These are phyloP conservation scores for Botrytis deweyae DNA, from an alignment of 2,329 filamentous ascomycete genomes.

Conservation along the genomic window DNA sequence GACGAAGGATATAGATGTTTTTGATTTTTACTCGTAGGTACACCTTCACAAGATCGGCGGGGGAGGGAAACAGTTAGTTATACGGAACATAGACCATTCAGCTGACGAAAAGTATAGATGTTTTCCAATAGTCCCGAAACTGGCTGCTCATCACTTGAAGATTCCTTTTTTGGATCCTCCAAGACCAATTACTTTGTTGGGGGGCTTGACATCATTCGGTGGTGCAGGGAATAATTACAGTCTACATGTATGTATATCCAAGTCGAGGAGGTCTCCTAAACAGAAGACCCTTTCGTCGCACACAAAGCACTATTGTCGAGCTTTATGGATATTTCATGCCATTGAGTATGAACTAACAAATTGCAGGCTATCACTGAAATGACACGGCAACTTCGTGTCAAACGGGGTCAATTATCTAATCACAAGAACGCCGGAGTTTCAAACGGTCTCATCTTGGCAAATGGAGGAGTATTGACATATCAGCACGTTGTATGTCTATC, in stretches of 20 bases:
- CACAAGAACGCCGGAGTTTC: slow-evolving; percentile 39
- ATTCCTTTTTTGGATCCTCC: slow-evolving; percentile 47
- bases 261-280: not conserved
- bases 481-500: slow-evolving; percentile 63
- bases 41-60: not conserved
- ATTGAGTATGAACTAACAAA: not conserved
- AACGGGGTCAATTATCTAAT: slow-evolving; percentile 39
- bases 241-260: slow-evolving; percentile 55
- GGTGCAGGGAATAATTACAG: slow-evolving; percentile 72
- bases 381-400: slow-evolving; percentile 47
- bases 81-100: not conserved
- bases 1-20: slow-evolving; percentile 55
- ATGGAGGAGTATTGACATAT: slow-evolving; percentile 64
- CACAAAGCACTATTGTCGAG: not conserved
- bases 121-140: slow-evolving; percentile 68
- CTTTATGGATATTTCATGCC: not conserved
- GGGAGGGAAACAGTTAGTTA: accelerated
- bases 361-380: slow-evolving; percentile 53
- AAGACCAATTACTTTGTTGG: slow-evolving; percentile 60
- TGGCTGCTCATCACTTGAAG: slow-evolving; percentile 60
- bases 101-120: slow-evolving; percentile 47
- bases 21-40: slow-evolving; percentile 62
- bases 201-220: slow-evolving; percentile 66
- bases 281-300: too few relatives aligned
- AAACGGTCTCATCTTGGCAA: slow-evolving; percentile 61